Base-by-base conservation (phyloP, 1,284 basidiomycete species). In the Vanrija sp. region DNA sequence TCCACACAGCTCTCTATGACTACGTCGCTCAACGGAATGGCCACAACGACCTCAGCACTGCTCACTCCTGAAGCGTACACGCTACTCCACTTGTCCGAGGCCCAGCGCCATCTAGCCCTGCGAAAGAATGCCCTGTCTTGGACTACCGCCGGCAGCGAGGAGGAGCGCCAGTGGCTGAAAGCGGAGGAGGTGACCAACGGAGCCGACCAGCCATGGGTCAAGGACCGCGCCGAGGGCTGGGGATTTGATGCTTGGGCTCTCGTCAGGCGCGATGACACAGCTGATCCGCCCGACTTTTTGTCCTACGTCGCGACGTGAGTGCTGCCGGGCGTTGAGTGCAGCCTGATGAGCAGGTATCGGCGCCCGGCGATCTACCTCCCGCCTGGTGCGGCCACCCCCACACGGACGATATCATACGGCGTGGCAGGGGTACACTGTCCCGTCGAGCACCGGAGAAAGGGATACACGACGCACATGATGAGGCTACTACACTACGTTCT, bases 371-470 rank as follows among this genome's bases (percentile, higher is more conserved):
- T 43, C 1, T 18, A 16, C 19, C 15, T 7, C 14, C 19, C 19
- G 6, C 48, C 48, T 14, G 48, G 48, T n/a, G 15, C 23, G 12
- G 2, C 45, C 0, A 44, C 60, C 6, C 57, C 46, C 9, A 15
- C 12, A 2, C 12, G 5, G 12, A 34, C 34, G 34, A 46, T 46
- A 10, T 46, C 60, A 16, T 74, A 74, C 54, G 66, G 46, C 21
- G 64, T 74, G 18, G 61, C 61, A 3, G 67, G 63, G 0, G 72
- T 74, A 2, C 62, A 66, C 28, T 71, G 68, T 1, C 67, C 71
- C 0, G 38, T 43, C 2, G 16, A 58, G 18, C 62, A 67, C 49
- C 64, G 61, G 14, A 63, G 60, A 3, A 60, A 65, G 10, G 69
- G 71, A 1, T 71, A 68, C 51, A 69, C 69, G 3, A 63, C 60